phyloP scores from a whole-genome alignment of 148 eudicot genomes.

The Bassia scoparia region DNA sequence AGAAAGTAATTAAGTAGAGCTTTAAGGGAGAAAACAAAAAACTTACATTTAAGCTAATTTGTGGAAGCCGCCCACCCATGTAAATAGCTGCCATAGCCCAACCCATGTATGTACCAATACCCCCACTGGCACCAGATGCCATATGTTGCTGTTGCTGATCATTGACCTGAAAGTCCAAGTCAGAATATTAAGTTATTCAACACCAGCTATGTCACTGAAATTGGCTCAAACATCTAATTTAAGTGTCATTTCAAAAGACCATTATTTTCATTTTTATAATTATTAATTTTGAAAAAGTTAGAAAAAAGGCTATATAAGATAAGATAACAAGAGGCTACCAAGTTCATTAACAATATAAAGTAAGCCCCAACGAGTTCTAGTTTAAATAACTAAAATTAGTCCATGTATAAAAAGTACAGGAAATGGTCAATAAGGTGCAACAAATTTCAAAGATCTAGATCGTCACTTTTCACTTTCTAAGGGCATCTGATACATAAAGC shows the following conservation, averaged over 20 bases:
- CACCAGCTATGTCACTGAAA: too few relatives aligned
- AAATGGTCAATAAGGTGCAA: background rate
- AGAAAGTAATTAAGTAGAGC: background rate
- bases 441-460: background rate
- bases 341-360: background rate
- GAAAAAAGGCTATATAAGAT: too few relatives aligned
- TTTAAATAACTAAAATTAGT: background rate
- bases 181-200: too few relatives aligned
- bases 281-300: too few relatives aligned
- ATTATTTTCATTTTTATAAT: too few relatives aligned
- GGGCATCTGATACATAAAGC: background rate
- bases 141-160: slow-evolving; percentile 11
- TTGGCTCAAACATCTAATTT: too few relatives aligned
- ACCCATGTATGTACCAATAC: slow-evolving; percentile 54
- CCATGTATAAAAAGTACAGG: background rate
- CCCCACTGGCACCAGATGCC: slow-evolving; percentile 22
- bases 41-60: slow-evolving; percentile 71
- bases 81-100: slow-evolving; percentile 85
- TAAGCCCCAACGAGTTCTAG: too few relatives aligned
- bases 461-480: background rate
- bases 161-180: slow-evolving; percentile 39
- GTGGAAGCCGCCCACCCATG: slow-evolving; percentile 86
- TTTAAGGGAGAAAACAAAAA: background rate
- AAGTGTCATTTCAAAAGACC: too few relatives aligned
- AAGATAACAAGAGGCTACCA: background rate